Evolutionary conservation across 2,329 filamentous ascomycete genomes (phyloP), one percentile per base, ranked within the genome.

Genomic region (Aspergillus niger): DNA sequence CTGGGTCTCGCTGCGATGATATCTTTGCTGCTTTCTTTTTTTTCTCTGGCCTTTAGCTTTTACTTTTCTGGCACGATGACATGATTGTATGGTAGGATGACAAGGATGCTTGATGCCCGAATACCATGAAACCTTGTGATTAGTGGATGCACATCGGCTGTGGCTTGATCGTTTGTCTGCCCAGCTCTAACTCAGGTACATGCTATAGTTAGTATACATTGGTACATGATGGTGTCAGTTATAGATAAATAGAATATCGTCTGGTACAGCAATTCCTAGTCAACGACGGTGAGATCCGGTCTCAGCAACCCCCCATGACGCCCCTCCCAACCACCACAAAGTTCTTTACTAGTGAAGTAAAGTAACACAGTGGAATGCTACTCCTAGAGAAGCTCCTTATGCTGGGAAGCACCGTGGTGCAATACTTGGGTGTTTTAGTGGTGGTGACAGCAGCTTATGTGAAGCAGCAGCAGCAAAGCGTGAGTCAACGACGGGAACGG

Each of bases 401-500:
- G 6, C 5, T 36, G 32, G 32, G 32, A 36, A 36, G 11, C 32
- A 36, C 32, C 32, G 32, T 36, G 32, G 32, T 36, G 32, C 32
- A 36, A 36, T 36, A 36, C 32, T 11, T 36, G 32, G 32, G 32
- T 2, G 5, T 13, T 36, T 4, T 36, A 5, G 10, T 36, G 32
- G 32, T 13, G 10, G 32, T 36, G 13, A 36, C 32, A 36, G 32
- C 70, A 64, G 70, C 70, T 73, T 72, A 70, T 72, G 70, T 36
- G 32, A 3, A 32, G 30, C 30, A 36, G 32, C 32, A 36, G 30
- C 32, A 22, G 20, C 41, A 36, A 26, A 38, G 59, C 63, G 63
- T 74, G 71, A 74, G 68, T 74, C 70, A 74, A 68, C 63, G 32
- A 36, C 32, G 32, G 32, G 32, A 36, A 36, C 32, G 32, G 32